phyloP scores from a whole-genome alignment of 2,329 filamentous ascomycete species.

The Fusarium avenaceum region DNA sequence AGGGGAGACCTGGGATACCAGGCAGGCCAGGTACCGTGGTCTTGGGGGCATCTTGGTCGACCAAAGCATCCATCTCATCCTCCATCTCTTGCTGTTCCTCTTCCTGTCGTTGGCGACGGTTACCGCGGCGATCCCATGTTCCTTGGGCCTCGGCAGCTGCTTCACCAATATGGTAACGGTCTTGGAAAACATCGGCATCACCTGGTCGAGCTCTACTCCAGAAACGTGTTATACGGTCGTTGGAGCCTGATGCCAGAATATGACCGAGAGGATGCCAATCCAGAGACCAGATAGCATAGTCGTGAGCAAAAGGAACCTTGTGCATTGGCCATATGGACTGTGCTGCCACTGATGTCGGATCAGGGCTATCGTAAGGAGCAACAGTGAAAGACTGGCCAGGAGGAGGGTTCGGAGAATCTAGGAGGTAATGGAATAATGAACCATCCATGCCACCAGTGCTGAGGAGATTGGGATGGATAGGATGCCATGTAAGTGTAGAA shows the following conservation, averaged over 20 bases:
- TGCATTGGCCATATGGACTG: constrained; percentile 96
- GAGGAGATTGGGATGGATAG: constrained; percentile 88
- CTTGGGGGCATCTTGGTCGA: constrained; percentile 84
- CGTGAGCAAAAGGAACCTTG: constrained; percentile 87
- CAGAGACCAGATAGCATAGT: constrained; percentile 96
- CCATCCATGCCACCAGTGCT: constrained; percentile 93
- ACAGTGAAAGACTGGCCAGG: constrained; percentile 77
- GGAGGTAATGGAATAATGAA: constrained; percentile 91
- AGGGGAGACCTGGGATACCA: constrained; percentile 71
- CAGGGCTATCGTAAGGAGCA: constrained; percentile 87
- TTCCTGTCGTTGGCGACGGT: constrained; percentile 83
- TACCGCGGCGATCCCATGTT: constrained; percentile 88
- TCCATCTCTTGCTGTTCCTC: constrained; percentile 95
- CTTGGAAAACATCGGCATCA: constrained; percentile 85
- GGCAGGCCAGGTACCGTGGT: constrained; percentile 57
- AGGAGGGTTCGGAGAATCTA: constrained; percentile 93
- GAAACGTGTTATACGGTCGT: constrained; percentile 96
- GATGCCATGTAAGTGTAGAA: constrained; percentile 92
- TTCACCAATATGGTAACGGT: constrained; percentile 96
- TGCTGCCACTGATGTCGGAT: constrained; percentile 82
- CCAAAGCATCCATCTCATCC: constrained; percentile 91
- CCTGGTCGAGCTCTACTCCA: constrained; percentile 94
- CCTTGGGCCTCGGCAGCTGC: constrained; percentile 92
- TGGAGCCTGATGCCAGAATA: constrained; percentile 93
- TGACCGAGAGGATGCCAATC: constrained; percentile 98